A percentile compares a stretch with the other conserved stretches of the same genome.
phyloP scores from a whole-genome alignment of 78 protist genomes.

The Dictyostelium purpureum region DNA sequence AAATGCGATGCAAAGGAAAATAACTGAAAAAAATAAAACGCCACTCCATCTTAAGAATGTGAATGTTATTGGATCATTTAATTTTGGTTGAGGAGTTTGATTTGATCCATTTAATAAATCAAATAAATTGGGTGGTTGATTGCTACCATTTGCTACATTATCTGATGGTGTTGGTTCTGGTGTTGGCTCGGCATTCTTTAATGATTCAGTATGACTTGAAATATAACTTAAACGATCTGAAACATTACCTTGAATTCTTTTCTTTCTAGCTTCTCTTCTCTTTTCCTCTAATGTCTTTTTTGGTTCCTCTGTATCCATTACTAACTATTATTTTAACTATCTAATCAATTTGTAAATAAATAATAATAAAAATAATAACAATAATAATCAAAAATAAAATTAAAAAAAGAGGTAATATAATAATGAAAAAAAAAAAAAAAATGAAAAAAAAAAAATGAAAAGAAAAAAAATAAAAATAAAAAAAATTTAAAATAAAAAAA shows the following conservation, averaged over 20 bases:
- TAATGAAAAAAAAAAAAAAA: too few relatives aligned
- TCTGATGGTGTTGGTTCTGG: neutral
- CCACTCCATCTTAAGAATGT: slow-evolving; percentile 27
- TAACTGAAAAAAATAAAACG: neutral
- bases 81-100: neutral
- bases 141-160: neutral
- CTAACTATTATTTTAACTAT: neutral
- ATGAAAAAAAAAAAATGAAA: too few relatives aligned
- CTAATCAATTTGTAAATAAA: too few relatives aligned
- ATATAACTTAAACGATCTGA: slow-evolving; percentile 43
- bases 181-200: neutral
- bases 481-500: too few relatives aligned
- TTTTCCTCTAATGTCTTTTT: slow-evolving; percentile 18
- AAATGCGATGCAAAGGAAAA: neutral
- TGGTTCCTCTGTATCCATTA: slow-evolving; percentile 4
- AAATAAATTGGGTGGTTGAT: neutral
- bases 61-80: slow-evolving; percentile 23
- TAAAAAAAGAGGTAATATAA: too few relatives aligned
- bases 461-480: neutral
- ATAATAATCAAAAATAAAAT: too few relatives aligned
- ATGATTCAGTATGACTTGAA: slow-evolving; percentile 12
- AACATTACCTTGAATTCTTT: slow-evolving; percentile 41
- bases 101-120: neutral
- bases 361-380: too few relatives aligned
- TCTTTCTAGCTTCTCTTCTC: slow-evolving; percentile 74